A percentile compares a stretch with the other conserved stretches of the same genome.
Conservation (phyloP, 371 early-diverging fungal genomes). For the Mucor lusitanicus region DNA sequence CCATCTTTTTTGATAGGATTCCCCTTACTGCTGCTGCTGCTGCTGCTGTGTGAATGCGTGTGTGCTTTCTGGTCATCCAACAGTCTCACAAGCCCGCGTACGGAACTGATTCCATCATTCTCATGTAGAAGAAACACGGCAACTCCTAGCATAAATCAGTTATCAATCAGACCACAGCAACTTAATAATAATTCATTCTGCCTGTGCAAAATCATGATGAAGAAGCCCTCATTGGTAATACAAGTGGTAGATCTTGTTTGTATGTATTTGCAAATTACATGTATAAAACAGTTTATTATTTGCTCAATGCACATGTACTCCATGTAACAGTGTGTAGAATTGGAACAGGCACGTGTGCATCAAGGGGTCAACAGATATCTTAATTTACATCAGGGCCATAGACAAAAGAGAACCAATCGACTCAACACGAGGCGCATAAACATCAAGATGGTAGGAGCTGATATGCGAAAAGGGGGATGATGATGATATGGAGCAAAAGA, state of each 20-base stretch:
- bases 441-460: not conserved
- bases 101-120: slow-evolving; percentile 1
- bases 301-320: not conserved
- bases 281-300: not conserved
- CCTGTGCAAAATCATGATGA: no score
- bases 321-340: slow-evolving; percentile 1
- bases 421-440: slow-evolving; percentile 10
- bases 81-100: not conserved
- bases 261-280: not conserved
- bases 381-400: not conserved
- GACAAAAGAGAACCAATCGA: slow-evolving; percentile 7
- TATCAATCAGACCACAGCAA: slow-evolving; percentile 7
- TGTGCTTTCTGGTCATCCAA: not conserved
- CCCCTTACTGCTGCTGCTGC: not conserved
- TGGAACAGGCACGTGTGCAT: slow-evolving; percentile 3
- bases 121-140: not conserved
- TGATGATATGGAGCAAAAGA: not conserved
- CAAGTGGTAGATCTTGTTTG: not conserved
- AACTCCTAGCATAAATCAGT: not conserved
- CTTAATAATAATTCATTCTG: not conserved
- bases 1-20: not conserved
- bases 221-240: no score
- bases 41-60: not conserved
- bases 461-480: not conserved
- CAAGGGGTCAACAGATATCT: not conserved